Percentiles rank a stretch among this genome's conserved stretches.
Conservation (phyloP, 176 grass and related monocot genomes). For the Oryza meridionalis region DNA sequence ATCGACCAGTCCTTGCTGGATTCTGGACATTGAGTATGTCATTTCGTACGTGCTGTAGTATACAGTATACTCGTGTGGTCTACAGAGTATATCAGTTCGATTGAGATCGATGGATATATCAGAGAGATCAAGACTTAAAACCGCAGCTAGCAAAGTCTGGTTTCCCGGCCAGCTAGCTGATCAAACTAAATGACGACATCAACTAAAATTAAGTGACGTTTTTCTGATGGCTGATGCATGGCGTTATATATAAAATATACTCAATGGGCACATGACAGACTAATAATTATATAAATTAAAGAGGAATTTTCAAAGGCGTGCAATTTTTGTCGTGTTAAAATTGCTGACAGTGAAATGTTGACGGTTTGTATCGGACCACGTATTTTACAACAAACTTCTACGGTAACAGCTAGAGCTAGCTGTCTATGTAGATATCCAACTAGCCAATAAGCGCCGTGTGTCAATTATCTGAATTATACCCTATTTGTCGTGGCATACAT, state of each 20-base stretch:
- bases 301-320: not conserved
- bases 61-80: not conserved
- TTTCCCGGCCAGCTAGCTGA: not conserved
- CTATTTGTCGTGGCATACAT: not conserved
- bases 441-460: not conserved
- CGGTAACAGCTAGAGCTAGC: too few species aligned
- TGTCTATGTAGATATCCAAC: not conserved
- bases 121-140: not conserved
- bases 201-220: not conserved
- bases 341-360: not conserved
- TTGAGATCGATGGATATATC: too few species aligned
- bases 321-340: not conserved
- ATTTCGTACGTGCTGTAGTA: not conserved
- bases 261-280: not conserved
- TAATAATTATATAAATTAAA: not conserved
- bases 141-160: not conserved
- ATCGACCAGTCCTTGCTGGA: not conserved
- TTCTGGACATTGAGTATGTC: not conserved
- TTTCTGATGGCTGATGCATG: not conserved
- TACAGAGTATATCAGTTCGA: not conserved
- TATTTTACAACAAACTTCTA: not conserved
- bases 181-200: constrained; percentile 4
- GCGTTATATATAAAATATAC: not conserved
- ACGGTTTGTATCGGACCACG: not conserved
- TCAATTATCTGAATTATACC: not conserved